Conservation (phyloP, 75 land plant species). For the Pinus tabuliformis region DNA sequence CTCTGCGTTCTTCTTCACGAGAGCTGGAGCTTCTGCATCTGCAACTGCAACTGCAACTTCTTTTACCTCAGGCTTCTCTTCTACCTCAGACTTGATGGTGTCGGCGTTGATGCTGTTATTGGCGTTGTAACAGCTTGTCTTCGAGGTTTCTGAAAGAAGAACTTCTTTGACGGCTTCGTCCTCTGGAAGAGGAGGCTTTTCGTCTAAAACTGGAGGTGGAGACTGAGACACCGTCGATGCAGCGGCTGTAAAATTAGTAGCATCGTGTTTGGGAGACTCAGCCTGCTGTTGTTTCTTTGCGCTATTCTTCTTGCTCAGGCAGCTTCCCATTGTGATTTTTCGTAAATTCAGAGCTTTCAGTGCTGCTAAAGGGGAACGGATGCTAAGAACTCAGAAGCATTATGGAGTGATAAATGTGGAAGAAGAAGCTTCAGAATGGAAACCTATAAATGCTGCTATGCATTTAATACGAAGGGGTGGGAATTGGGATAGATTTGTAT, state of each 20-base stretch:
- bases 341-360: neutral
- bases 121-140: neutral
- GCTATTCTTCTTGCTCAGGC: constrained; percentile 49
- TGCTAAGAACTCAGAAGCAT: neutral
- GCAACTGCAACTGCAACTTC: neutral
- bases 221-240: neutral
- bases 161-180: constrained; percentile 5
- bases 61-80: neutral
- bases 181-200: neutral
- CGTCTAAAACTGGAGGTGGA: neutral
- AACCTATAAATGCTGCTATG: neutral
- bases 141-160: neutral
- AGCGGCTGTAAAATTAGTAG: neutral
- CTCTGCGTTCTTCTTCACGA: constrained; percentile 11
- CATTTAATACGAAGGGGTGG: neutral
- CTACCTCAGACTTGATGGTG: constrained; percentile 3
- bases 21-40: neutral
- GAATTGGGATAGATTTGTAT: too few species aligned
- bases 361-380: neutral
- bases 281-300: constrained; percentile 5
- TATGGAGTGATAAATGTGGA: neutral
- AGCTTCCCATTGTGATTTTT: constrained; percentile 36
- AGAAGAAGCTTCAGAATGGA: neutral
- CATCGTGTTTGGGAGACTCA: neutral
- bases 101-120: neutral